Evolutionary conservation across 2,329 filamentous ascomycete species (phyloP).

Genomic region (Neofusicoccum sp.): DNA sequence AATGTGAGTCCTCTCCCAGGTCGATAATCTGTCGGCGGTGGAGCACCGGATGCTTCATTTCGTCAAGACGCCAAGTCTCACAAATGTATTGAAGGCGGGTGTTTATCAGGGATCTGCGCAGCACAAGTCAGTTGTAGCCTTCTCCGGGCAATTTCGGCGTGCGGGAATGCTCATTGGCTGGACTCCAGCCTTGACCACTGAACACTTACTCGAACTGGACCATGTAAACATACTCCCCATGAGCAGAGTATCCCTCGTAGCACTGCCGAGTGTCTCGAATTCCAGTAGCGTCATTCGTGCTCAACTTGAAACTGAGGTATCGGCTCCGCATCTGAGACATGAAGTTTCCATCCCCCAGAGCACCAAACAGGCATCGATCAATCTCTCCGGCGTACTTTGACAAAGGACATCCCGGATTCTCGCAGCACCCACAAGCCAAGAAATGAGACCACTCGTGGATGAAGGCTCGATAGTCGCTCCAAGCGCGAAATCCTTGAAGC

Average conservation of each 20-base stretch:
- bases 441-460: conserved; percentile 19
- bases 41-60: neutral
- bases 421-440: conserved; percentile 4
- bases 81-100: neutral
- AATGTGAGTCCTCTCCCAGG: neutral
- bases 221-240: neutral
- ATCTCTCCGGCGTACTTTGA: conserved; percentile 11
- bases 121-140: neutral
- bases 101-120: neutral
- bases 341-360: conserved; percentile 22
- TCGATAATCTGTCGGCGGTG: neutral
- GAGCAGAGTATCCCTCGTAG: neutral
- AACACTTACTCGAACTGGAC: conserved; percentile 1
- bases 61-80: neutral
- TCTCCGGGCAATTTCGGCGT: neutral
- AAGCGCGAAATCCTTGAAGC: neutral
- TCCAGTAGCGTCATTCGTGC: neutral
- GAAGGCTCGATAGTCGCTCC: conserved; percentile 8
- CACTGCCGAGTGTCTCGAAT: neutral
- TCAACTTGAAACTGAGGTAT: conserved; percentile 17
- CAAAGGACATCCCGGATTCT: neutral
- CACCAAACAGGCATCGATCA: conserved; percentile 23
- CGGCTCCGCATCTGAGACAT: conserved; percentile 9
- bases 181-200: neutral
- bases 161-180: neutral